These are phyloP conservation scores for Boletellus emodensis DNA, from an alignment of 768 basidiomycete species.

Conservation along the genomic window DNA sequence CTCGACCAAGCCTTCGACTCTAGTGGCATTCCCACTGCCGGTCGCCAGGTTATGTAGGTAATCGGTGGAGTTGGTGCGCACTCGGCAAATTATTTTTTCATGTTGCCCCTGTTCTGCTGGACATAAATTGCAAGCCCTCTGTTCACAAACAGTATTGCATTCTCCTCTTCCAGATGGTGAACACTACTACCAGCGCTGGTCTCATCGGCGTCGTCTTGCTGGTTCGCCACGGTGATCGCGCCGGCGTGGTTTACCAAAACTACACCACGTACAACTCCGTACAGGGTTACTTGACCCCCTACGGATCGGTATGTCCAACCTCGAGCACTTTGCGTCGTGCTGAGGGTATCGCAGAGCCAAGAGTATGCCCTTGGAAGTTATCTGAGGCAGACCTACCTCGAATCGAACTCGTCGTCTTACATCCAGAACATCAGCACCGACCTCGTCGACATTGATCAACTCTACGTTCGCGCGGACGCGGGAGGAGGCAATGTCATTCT, in stretches of 20 bases:
- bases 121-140: too few relatives aligned
- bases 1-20: too few relatives aligned
- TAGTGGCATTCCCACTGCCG: too few relatives aligned
- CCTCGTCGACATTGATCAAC: constrained; percentile 62
- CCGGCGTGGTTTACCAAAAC: constrained; percentile 58
- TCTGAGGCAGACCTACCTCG: constrained; percentile 63
- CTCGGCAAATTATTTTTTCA: too few relatives aligned
- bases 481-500: constrained; percentile 78
- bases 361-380: constrained; percentile 57
- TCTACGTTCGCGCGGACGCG: constrained; percentile 73
- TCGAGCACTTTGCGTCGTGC: background rate
- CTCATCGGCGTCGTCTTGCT: constrained; percentile 71
- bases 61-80: too few relatives aligned
- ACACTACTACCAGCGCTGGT: constrained; percentile 15
- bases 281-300: constrained; percentile 24
- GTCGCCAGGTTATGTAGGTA: too few relatives aligned
- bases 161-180: constrained; percentile 16
- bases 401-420: constrained; percentile 58
- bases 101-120: too few relatives aligned
- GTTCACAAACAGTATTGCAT: too few relatives aligned
- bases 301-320: constrained; percentile 54
- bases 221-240: constrained; percentile 73
- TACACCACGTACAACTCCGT: constrained; percentile 63
- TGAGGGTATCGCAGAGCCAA: constrained; percentile 33
- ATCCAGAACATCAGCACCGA: constrained; percentile 63